Evolutionary conservation across 495 filamentous ascomycete genomes (phyloP), one percentile per base, ranked within the genome.

Genomic region (Cairneyella variabilis): DNA sequence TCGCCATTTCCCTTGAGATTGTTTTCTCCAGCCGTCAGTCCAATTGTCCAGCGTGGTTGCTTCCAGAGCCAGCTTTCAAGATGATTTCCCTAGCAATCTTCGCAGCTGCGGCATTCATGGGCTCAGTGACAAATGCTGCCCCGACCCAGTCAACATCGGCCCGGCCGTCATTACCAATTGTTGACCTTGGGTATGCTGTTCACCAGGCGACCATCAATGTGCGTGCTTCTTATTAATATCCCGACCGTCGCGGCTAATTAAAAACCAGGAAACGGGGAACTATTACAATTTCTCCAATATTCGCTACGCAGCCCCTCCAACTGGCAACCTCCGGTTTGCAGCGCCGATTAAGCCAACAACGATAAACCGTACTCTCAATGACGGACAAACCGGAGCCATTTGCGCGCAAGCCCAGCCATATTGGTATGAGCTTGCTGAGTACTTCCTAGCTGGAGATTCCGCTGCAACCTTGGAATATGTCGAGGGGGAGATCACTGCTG

Each of bases 241-340:
- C 6, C 28, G 28, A 32, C 7, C 14, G 28, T 6, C 7, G 14
- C 14, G n/a, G n/a, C n/a, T n/a, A n/a, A n/a, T n/a, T n/a, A n/a
- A n/a, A n/a, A 37, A 3, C 12, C 32, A 60, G 46, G 39, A 54
- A 36, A 45, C 58, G 28, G 52, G 57, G 14, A 38, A 53, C 12
- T 61, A 48, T 57, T 83, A 81, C 56, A 82, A 77, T 50, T 84
- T 84, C 66, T 71, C 66, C 39, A 83, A 83, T 47, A 82, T 85
- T 58, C 74, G 79, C 22, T 85, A 78, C 62, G 79, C 74, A 5
- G 74, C 76, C 17, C 75, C 80, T 6, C 82, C 82, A 7, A 32
- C 74, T 6, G 77, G 75, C 14, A 59, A 76, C 37, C 63, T 78
- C 3, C 69, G 80, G 12, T 83, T 82, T 57, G 64, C 66, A 16